Percentiles rank a stretch among this genome's conserved stretches.
Evolutionary conservation across 805 yeast species (phyloP).

Genomic region (Myxozyma mucilagina): DNA sequence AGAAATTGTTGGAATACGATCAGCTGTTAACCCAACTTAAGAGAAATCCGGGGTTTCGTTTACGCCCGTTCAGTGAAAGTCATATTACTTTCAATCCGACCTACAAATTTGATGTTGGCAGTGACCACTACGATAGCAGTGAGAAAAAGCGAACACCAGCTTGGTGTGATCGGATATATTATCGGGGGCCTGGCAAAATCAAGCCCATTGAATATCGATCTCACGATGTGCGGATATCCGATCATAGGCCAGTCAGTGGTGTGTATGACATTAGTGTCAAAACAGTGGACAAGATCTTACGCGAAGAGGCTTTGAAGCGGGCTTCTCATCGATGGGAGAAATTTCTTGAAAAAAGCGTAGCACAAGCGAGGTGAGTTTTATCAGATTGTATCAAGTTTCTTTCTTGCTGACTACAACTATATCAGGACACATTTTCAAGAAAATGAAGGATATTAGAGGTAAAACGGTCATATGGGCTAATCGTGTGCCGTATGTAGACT

Average conservation of each 20-base stretch:
- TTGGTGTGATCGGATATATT: slow-evolving; percentile 92
- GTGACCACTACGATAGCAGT: slow-evolving; percentile 77
- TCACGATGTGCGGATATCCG: slow-evolving; percentile 67
- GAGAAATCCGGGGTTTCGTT: slow-evolving; percentile 61
- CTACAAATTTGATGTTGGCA: slow-evolving; percentile 88
- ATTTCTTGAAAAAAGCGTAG: slow-evolving; percentile 22
- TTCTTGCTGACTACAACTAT: neutral
- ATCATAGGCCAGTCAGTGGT: slow-evolving; percentile 88
- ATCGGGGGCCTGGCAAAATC: slow-evolving; percentile 52
- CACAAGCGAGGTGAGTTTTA: slow-evolving; percentile 14
- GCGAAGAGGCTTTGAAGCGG: slow-evolving; percentile 21
- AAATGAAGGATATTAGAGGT: neutral
- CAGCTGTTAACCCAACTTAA: slow-evolving; percentile 76
- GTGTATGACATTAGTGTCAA: slow-evolving; percentile 62
- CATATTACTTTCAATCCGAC: slow-evolving; percentile 85
- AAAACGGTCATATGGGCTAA: no score
- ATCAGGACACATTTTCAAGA: slow-evolving; percentile 4
- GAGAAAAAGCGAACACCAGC: slow-evolving; percentile 94
- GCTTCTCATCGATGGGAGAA: slow-evolving; percentile 25
- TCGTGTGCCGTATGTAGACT: no score
- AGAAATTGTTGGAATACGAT: slow-evolving; percentile 63
- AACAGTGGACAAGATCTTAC: slow-evolving; percentile 56
- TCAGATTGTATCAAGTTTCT: neutral
- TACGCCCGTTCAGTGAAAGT: slow-evolving; percentile 80
- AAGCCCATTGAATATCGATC: slow-evolving; percentile 62